phyloP scores from a whole-genome alignment of 352 stramenopile genomes.

The Pythium grandisporangium region DNA sequence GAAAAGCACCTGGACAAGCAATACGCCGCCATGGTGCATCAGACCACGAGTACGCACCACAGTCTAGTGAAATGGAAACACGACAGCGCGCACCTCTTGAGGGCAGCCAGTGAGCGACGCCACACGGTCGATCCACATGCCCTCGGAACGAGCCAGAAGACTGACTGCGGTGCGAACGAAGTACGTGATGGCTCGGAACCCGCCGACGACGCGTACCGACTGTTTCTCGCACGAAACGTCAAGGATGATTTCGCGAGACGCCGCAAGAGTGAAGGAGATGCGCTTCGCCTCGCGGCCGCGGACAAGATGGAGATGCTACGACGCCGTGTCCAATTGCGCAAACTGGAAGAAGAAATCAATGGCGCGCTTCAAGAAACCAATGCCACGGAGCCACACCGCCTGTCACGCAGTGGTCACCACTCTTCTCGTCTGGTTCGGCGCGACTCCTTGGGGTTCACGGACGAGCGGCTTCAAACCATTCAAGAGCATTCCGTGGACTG shows the following conservation, averaged over 20 bases:
- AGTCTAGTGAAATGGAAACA: neutral
- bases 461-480: conserved; percentile 46
- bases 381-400: neutral
- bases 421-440: conserved; percentile 11
- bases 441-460: conserved; percentile 22
- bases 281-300: conserved; percentile 34
- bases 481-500: conserved; percentile 55
- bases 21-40: conserved; percentile 27
- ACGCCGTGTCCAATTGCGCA: conserved; percentile 49
- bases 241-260: conserved; percentile 33
- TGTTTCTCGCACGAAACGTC: too few species aligned
- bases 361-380: conserved; percentile 53
- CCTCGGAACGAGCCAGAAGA: conserved; percentile 6
- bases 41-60: conserved; percentile 12
- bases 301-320: conserved; percentile 55
- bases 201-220: neutral
- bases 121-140: neutral
- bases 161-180: conserved; percentile 13
- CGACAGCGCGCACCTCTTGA: neutral
- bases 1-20: conserved; percentile 61
- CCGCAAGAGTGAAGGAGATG: conserved; percentile 67
- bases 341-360: conserved; percentile 66
- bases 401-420: conserved; percentile 2
- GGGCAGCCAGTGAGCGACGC: too few species aligned
- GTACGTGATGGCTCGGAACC: neutral